Percentiles rank a stretch among this genome's conserved stretches.
These are phyloP conservation scores for Cyclostephanos invisitatus DNA, from an alignment of 108 stramenopile species.

Conservation along the genomic window DNA sequence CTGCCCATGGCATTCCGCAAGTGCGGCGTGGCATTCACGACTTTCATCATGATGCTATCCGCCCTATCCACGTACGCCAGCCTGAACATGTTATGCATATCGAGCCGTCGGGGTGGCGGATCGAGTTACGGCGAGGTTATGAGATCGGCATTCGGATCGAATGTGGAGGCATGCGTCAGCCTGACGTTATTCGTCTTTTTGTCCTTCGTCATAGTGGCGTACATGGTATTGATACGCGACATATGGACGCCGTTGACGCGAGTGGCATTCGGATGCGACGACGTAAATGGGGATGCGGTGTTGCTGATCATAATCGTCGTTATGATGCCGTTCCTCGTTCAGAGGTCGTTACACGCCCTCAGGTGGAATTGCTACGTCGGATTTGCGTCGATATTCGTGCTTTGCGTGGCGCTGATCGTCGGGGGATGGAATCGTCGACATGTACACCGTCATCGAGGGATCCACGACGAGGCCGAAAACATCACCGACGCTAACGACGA, in stretches of 20 bases:
- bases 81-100: constrained; percentile 69
- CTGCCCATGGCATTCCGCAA: constrained; percentile 58
- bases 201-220: constrained; percentile 71
- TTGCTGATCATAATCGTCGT: constrained; percentile 51
- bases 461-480: background rate
- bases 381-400: constrained; percentile 60
- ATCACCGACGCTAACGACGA: constrained; percentile 10
- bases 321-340: constrained; percentile 63
- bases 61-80: constrained; percentile 57
- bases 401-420: constrained; percentile 53
- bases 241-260: constrained; percentile 69
- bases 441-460: background rate
- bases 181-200: constrained; percentile 63
- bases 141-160: constrained; percentile 64
- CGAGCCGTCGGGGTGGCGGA: constrained; percentile 70
- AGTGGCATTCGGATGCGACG: background rate
- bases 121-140: constrained; percentile 74
- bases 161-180: constrained; percentile 57
- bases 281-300: constrained; percentile 36
- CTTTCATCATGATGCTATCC: constrained; percentile 48
- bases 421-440: constrained; percentile 29
- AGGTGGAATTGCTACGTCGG: constrained; percentile 85
- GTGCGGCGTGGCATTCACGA: constrained; percentile 49
- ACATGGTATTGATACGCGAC: constrained; percentile 81
- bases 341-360: constrained; percentile 69